These are phyloP conservation scores for Sclerotinia glacialis DNA, from an alignment of 2,329 filamentous ascomycete species.

Conservation along the genomic window DNA sequence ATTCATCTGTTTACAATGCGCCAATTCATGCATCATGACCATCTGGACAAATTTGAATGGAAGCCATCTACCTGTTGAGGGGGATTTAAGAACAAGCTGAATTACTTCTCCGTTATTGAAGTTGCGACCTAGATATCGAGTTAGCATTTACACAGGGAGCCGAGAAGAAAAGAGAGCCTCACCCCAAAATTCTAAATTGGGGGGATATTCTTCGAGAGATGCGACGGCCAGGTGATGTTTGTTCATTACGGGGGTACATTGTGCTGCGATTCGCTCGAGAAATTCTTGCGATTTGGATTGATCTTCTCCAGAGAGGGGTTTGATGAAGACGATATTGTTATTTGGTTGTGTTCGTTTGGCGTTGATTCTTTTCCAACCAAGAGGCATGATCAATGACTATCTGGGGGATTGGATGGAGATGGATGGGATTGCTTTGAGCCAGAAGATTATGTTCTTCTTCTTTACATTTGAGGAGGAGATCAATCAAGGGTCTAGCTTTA, in stretches of 20 bases:
- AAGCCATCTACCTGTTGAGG: conserved; percentile 65
- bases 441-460: neutral
- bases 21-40: conserved; percentile 88
- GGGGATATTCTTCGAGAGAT: conserved; percentile 76
- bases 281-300: conserved; percentile 65
- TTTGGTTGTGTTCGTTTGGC: conserved; percentile 73
- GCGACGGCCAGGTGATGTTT: conserved; percentile 62
- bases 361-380: conserved; percentile 77
- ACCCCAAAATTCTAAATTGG: conserved; percentile 72
- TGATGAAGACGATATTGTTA: conserved; percentile 78
- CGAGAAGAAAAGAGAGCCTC: neutral
- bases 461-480: neutral
- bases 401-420: neutral
- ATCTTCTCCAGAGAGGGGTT: conserved; percentile 65
- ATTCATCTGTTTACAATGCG: conserved; percentile 91
- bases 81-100: conserved; percentile 75
- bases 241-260: conserved; percentile 72
- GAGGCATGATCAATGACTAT: conserved; percentile 56
- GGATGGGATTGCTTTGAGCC: neutral
- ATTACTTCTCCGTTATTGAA: conserved; percentile 88
- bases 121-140: conserved; percentile 64
- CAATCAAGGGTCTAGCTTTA: too few relatives aligned
- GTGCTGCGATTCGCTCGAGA: conserved; percentile 73
- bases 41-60: conserved; percentile 83
- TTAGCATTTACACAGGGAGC: neutral